phyloP scores from a whole-genome alignment of 306 rosid species.

The Sicyos baderoa region DNA sequence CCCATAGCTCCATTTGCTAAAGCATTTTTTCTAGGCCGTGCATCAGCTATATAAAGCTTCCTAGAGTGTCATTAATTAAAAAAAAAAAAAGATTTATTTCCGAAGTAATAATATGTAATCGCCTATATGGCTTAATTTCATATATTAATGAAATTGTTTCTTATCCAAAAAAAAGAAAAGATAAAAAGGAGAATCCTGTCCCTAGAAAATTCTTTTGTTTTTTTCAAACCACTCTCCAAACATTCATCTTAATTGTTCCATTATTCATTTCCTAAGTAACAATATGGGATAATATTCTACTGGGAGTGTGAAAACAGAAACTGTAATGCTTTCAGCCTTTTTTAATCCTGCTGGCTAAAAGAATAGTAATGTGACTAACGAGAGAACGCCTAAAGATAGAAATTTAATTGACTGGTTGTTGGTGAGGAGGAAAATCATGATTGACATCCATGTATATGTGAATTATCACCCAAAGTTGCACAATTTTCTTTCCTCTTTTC shows the following conservation, averaged over 20 bases:
- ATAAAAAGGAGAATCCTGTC: background rate
- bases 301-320: background rate
- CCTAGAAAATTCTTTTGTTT: background rate
- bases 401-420: background rate
- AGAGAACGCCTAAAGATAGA: background rate
- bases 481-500: background rate
- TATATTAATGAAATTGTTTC: no score
- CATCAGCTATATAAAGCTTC: conserved; percentile 93
- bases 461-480: background rate
- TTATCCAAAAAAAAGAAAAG: no score
- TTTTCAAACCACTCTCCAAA: background rate
- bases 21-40: conserved; percentile 94
- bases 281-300: background rate
- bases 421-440: background rate
- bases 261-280: background rate
- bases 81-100: background rate
- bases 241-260: background rate
- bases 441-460: background rate
- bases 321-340: background rate
- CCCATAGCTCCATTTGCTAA: conserved; percentile 99
- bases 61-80: conserved; percentile 27
- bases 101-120: background rate
- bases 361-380: background rate
- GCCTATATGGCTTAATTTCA: no score
- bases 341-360: background rate